Conservation (phyloP, 2,329 filamentous ascomycete genomes). For the Aspergillus sp. region DNA sequence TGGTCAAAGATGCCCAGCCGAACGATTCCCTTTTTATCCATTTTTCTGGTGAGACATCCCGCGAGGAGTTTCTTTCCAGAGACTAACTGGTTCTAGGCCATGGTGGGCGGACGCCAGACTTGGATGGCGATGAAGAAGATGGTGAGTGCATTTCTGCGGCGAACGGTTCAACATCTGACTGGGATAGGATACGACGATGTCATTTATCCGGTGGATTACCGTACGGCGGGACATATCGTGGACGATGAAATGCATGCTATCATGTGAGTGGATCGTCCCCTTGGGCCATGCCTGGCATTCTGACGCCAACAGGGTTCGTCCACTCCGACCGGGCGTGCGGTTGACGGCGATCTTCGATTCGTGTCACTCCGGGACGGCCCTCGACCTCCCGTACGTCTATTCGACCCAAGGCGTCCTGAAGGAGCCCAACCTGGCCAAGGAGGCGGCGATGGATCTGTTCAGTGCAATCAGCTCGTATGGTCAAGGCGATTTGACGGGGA, state of each 20-base stretch:
- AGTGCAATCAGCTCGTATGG: conserved; percentile 72
- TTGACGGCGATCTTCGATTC: conserved; percentile 67
- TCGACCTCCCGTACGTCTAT: conserved; percentile 68
- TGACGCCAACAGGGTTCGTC: conserved; percentile 54
- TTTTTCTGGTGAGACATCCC: conserved; percentile 68
- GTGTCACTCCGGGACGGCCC: conserved; percentile 64
- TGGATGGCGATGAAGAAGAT: conserved; percentile 74
- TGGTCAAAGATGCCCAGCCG: conserved; percentile 88
- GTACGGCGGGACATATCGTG: conserved; percentile 67
- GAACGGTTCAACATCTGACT: background rate
- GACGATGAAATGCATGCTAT: conserved; percentile 76
- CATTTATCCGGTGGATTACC: conserved; percentile 74
- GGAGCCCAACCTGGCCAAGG: conserved; percentile 65
- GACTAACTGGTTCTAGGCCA: conserved; percentile 52
- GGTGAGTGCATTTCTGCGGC: conserved; percentile 28
- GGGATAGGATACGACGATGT: conserved; percentile 65
- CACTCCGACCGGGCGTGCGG: conserved; percentile 82
- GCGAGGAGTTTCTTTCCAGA: background rate
- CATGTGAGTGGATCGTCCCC: conserved; percentile 42
- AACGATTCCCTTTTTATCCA: conserved; percentile 97
- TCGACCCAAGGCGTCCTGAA: conserved; percentile 65
- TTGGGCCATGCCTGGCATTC: background rate
- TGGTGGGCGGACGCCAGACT: conserved; percentile 70
- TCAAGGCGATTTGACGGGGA: conserved; percentile 75
- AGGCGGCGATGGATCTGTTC: conserved; percentile 62